Evolutionary conservation across 441 rosid species (phyloP).

Genomic region (Adansonia gregorii): DNA sequence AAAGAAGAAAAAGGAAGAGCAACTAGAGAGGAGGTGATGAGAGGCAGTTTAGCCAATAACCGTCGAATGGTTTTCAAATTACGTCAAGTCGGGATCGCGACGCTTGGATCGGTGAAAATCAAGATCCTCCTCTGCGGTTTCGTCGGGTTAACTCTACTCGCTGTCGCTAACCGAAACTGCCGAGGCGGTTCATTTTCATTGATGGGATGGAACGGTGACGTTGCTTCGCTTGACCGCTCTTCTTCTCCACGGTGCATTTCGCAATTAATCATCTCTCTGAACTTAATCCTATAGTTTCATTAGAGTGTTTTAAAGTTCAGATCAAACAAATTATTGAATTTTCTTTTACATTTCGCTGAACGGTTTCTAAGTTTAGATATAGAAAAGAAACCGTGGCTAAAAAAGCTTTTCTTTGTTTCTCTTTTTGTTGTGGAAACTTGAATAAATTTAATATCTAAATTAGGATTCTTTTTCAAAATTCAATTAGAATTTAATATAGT

Average conservation of each 20-base stretch:
- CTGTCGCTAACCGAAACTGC: slow-evolving; percentile 43
- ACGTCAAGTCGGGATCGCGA: slow-evolving; percentile 52
- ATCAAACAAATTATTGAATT: background rate
- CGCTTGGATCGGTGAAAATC: slow-evolving; percentile 57
- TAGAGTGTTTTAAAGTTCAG: background rate
- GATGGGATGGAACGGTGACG: slow-evolving; percentile 44
- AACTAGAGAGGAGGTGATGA: slow-evolving; percentile 38
- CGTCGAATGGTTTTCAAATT: slow-evolving; percentile 73
- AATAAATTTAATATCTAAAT: background rate
- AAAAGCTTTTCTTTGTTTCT: background rate
- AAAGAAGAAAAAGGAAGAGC: background rate
- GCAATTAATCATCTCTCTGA: background rate
- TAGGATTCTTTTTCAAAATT: background rate
- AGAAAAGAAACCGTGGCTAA: background rate
- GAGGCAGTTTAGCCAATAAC: slow-evolving; percentile 57
- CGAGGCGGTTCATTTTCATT: slow-evolving; percentile 38
- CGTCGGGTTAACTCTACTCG: slow-evolving; percentile 53
- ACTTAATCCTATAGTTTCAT: background rate
- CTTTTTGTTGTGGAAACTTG: background rate
- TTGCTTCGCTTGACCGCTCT: slow-evolving; percentile 43
- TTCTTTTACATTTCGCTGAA: background rate
- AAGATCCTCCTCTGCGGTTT: slow-evolving; percentile 63
- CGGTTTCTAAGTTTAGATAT: background rate
- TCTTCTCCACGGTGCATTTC: slow-evolving; percentile 54
- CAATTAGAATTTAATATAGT: background rate